A percentile compares a stretch with the other conserved stretches of the same genome.
phyloP scores from a whole-genome alignment of 1,284 basidiomycete genomes.

The Inonotus hispidus region DNA sequence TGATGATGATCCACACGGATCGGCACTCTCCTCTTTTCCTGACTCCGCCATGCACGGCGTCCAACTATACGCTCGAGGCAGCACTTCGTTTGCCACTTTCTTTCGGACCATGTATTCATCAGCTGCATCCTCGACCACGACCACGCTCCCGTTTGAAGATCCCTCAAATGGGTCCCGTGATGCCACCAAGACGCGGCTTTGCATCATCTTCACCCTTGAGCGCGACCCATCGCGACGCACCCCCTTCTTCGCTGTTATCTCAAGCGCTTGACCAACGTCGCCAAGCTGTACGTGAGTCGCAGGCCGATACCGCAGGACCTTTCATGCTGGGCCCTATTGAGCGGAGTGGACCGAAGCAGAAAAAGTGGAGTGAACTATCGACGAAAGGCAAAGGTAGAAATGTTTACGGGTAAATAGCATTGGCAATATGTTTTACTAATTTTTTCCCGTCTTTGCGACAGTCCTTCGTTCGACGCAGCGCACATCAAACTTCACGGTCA shows the following conservation, averaged over 20 bases:
- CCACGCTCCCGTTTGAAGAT: background rate
- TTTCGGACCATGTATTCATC: slow-evolving; percentile 10
- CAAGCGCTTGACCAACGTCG: slow-evolving; percentile 62
- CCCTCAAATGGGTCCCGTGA: background rate
- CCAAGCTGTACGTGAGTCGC: slow-evolving; percentile 31
- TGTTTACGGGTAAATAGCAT: slow-evolving; percentile 25
- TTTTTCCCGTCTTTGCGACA: slow-evolving; percentile 29
- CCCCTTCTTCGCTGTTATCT: slow-evolving; percentile 51
- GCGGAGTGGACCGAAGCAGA: slow-evolving; percentile 49
- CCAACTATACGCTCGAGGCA: background rate
- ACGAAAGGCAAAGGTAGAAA: slow-evolving; percentile 82
- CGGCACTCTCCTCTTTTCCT: background rate
- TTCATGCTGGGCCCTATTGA: slow-evolving; percentile 75
- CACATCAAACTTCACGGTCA: slow-evolving; percentile 79
- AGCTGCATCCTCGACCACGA: background rate
- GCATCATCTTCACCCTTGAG: slow-evolving; percentile 19
- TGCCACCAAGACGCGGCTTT: background rate
- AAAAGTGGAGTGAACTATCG: slow-evolving; percentile 81
- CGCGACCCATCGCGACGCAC: slow-evolving; percentile 45
- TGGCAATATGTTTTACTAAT: slow-evolving; percentile 14
- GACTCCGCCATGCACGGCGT: slow-evolving; percentile 7
- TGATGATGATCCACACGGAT: background rate
- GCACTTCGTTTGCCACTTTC: background rate
- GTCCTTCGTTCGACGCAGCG: slow-evolving; percentile 77
- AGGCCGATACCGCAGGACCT: slow-evolving; percentile 66